A percentile compares a stretch with the other conserved stretches of the same genome.
Conservation (phyloP, 768 basidiomycete species). For the Auriscalpium orientale region DNA sequence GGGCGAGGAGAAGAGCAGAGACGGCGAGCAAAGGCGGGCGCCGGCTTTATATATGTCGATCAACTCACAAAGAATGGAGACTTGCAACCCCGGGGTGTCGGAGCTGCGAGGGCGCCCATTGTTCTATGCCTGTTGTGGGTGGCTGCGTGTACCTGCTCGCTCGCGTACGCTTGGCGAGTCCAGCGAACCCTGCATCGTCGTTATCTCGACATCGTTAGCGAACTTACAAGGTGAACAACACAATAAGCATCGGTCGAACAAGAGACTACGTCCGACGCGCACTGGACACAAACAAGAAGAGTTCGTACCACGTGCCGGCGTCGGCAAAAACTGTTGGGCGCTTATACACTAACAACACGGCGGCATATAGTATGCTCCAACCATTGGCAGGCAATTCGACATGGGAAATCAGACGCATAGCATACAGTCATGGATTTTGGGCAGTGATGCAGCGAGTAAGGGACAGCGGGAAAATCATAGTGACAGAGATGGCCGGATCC, state of each 20-base stretch:
- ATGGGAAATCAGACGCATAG: neutral
- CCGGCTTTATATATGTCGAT: constrained; percentile 9
- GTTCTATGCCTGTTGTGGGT: neutral
- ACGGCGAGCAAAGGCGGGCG: neutral
- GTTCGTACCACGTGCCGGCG: too few species aligned
- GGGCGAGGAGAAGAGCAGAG: neutral
- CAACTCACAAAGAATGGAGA: constrained; percentile 1
- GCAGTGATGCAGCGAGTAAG: constrained; percentile 14
- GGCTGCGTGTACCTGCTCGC: neutral
- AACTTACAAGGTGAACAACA: too few species aligned
- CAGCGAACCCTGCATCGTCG: too few species aligned
- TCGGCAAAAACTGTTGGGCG: neutral
- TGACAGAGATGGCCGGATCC: constrained; percentile 16
- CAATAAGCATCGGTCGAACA: too few species aligned
- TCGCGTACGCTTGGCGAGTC: too few species aligned
- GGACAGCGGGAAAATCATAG: constrained; percentile 8
- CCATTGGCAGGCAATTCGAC: constrained; percentile 1
- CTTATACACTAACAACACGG: neutral
- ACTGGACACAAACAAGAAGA: too few species aligned
- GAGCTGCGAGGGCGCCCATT: neutral
- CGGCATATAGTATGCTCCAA: neutral
- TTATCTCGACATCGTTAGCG: too few species aligned
- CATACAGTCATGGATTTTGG: constrained; percentile 26
- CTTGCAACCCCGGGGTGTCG: neutral
- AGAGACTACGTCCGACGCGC: too few species aligned